Evolutionary conservation across 768 basidiomycete genomes (phyloP).

Genomic region (Mycena latifolia): DNA sequence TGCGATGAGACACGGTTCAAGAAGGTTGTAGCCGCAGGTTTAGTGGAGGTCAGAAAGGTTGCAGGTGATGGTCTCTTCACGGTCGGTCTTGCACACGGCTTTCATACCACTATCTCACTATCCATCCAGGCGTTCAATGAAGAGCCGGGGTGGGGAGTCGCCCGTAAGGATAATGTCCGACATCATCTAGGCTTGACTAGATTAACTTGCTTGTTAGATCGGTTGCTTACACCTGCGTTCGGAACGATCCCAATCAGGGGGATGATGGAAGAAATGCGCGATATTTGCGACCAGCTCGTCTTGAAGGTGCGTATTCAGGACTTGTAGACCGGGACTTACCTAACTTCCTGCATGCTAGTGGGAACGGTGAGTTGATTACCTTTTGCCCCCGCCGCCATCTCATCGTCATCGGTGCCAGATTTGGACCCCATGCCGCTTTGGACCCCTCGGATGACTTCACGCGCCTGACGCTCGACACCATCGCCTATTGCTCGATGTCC

Average conservation of each 20-base stretch:
- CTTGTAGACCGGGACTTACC: no score
- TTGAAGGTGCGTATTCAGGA: constrained; percentile 48
- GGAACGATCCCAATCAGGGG: constrained; percentile 34
- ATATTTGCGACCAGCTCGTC: constrained; percentile 57
- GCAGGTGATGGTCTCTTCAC: constrained; percentile 17
- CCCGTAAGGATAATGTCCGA: not conserved
- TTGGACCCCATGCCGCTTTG: constrained; percentile 55
- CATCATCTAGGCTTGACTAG: no score
- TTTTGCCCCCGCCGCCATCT: not conserved
- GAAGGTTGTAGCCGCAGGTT: constrained; percentile 9
- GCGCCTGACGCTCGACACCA: constrained; percentile 27
- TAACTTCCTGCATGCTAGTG: constrained; percentile 3
- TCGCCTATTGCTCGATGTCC: not conserved
- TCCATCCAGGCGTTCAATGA: constrained; percentile 5
- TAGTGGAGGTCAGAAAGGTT: constrained; percentile 14
- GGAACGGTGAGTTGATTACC: constrained; percentile 24
- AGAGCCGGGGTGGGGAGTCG: constrained; percentile 15
- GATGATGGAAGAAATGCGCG: constrained; percentile 63
- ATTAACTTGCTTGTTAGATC: constrained; percentile 8
- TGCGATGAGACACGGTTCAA: constrained; percentile 27
- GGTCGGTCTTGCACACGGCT: not conserved
- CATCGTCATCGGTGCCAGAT: constrained; percentile 39
- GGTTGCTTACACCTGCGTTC: constrained; percentile 29
- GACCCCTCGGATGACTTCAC: constrained; percentile 61
- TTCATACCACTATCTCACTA: not conserved